Percentiles rank a stretch among this genome's conserved stretches.
Conservation (phyloP, 176 grass and related monocot species). For the Paspalum vaginatum region DNA sequence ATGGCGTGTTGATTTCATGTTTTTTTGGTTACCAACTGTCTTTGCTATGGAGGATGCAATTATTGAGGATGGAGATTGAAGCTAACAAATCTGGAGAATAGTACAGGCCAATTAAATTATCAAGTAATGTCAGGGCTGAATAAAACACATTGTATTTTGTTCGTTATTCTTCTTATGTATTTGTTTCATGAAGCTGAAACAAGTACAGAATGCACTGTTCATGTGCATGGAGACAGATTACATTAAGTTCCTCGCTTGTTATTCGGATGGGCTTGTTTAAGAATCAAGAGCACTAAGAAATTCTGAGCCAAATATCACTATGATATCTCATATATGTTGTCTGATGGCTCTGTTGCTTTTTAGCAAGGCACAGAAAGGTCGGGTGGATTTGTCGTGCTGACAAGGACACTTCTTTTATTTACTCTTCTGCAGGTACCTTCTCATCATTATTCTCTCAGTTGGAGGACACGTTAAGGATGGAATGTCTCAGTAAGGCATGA, state of each 20-base stretch:
- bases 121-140: neutral
- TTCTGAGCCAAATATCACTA: neutral
- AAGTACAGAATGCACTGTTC: neutral
- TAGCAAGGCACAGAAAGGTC: neutral
- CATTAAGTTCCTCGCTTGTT: neutral
- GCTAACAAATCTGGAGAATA: conserved; percentile 5
- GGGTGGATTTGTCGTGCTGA: neutral
- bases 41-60: neutral
- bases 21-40: conserved; percentile 8
- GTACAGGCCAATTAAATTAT: neutral
- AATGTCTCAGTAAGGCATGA: conserved; percentile 50
- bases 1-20: conserved; percentile 22
- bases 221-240: neutral
- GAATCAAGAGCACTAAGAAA: neutral
- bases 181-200: neutral
- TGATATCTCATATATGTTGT: neutral
- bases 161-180: neutral
- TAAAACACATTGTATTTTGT: neutral
- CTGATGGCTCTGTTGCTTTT: neutral
- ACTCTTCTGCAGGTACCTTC: conserved; percentile 62
- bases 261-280: neutral
- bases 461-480: conserved; percentile 60
- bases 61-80: conserved; percentile 16
- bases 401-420: neutral
- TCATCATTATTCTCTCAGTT: conserved; percentile 60